Base-by-base conservation (phyloP, 257 asterid genomes). In the Echium plantagineum region DNA sequence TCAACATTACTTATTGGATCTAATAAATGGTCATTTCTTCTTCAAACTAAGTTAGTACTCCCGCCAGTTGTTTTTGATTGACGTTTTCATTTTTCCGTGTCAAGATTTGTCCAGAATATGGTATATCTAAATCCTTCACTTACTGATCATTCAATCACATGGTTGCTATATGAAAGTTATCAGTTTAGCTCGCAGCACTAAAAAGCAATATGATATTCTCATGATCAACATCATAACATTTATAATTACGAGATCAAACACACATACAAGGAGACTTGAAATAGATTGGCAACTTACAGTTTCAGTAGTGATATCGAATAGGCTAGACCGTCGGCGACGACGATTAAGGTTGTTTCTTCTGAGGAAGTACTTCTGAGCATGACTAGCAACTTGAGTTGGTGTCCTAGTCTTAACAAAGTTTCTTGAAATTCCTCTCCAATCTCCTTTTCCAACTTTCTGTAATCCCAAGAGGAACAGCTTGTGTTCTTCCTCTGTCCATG, bases 331-430 rank as follows among this genome's bases (percentile, higher is more conserved):
- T 21, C 94, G 90, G 35, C 97, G 94, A 12, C 95, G 84, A 53
- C 93, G 90, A 60, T 79, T 86, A 56, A 78, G 66, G 69, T 86
- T 86, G 69, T 54, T 82, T 48, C 78, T 83, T 64, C 97, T 94
- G 69, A 84, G 87, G 69, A 79, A 89, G 77, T 89, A 79, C 63
- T 89, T 89, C 75, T 89, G 97, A 59, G 95, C 95, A 72, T 89
- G 97, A 69, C 97, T 89, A 5, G 97, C 97, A 3, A 89, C 97
- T 72, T 89, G 97, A 3, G 97, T 89, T 28, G 97, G 94, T 4
- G 97, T 84, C 42, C 95, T 89, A 61, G 94, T 82, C 71, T 86
- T 89, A 53, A 89, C 95, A 46, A 77, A 89, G 61, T 86, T 89
- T 71, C 85, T 76, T 5, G 97, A 86, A 58, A 89, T 89, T 52